Conservation (phyloP, 2,329 filamentous ascomycete genomes). For the Hortaea sp. region DNA sequence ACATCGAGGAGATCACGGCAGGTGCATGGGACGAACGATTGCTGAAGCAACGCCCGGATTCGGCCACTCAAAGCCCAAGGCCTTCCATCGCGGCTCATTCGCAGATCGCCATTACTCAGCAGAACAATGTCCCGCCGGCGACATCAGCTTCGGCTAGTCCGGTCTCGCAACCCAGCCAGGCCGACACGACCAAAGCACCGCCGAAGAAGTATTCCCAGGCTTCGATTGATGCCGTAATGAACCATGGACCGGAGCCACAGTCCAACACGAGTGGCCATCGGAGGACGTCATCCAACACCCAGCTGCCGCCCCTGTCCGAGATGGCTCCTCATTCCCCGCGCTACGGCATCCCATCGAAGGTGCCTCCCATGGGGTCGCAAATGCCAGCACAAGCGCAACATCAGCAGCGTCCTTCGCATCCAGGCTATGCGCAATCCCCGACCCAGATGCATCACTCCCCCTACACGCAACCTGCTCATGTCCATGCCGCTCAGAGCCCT, state of each 20-base stretch:
- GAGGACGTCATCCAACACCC: conserved; percentile 20
- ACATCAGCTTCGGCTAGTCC: conserved; percentile 11
- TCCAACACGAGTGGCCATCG: conserved; percentile 15
- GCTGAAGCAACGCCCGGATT: conserved; percentile 7
- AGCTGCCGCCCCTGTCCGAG: conserved; percentile 25
- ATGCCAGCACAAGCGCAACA: conserved; percentile 16
- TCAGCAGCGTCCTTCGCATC: conserved; percentile 3
- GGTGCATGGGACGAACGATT: conserved; percentile 43
- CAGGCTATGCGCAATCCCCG: conserved; percentile 23
- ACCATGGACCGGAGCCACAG: conserved; percentile 27
- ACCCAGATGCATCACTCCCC: conserved; percentile 28
- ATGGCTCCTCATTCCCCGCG: conserved; percentile 26
- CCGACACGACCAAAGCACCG: conserved; percentile 2
- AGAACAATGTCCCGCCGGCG: conserved; percentile 6
- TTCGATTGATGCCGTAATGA: conserved; percentile 28
- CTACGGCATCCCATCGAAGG: conserved; percentile 12
- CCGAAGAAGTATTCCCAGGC: conserved; percentile 20
- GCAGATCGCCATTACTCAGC: conserved; percentile 7
- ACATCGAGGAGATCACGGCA: conserved; percentile 59
- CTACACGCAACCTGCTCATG: conserved; percentile 22
- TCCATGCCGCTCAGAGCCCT: conserved; percentile 20
- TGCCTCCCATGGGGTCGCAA: conserved; percentile 15
- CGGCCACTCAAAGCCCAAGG: conserved; percentile 14
- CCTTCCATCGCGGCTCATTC: conserved; percentile 15
- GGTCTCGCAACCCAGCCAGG: not conserved